Evolutionary conservation across 495 filamentous ascomycete genomes (phyloP), one percentile per base, ranked within the genome.

Genomic region (Hypomontagnella monticulosa): DNA sequence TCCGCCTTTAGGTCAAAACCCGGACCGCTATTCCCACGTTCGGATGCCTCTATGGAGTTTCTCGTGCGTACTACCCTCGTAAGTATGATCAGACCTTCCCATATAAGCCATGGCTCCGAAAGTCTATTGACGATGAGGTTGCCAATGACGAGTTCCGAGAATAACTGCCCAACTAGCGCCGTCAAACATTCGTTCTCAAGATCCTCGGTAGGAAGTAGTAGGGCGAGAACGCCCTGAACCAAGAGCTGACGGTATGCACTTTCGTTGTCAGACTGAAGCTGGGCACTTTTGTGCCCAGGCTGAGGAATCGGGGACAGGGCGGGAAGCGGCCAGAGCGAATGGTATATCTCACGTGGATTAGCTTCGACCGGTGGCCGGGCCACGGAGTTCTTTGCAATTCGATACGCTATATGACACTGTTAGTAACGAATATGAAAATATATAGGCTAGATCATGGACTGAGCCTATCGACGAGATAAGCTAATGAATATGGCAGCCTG

Each of bases 131-230:
- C 87, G 52, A 98, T 78, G 50, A 86, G 81, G 52, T 90, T 91
- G 15, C 91, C 90, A 38, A 99, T 77, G 15, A 97, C 90, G 74
- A 93, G 85, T 66, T 96, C 91, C 5, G 91, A 91, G 44, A 98
- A 78, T 20, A 97, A 85, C 74, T 97, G 93, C 38, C 87, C 85
- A 55, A 97, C 88, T 46, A 99, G 80, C 6, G 89, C 81, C 14
- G 91, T 87, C 69, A 97, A 78, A 72, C 92, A 96, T 46, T 81
- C 85, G 75, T 96, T 97, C 69, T 93, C 87, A 8, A 98, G 83
- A 67, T 98, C 93, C 72, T 97, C 93, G 14, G 91, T 95, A 4
- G 95, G 95, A 32, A 99, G 82, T 19, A 98, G 80, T 41, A 97
- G 79, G 4, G 92, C 89, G 42, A 99, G 78, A 42, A 90, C 82